These are phyloP conservation scores for Abrus pulchellus DNA, from an alignment of 306 rosid genomes.

Conservation along the genomic window DNA sequence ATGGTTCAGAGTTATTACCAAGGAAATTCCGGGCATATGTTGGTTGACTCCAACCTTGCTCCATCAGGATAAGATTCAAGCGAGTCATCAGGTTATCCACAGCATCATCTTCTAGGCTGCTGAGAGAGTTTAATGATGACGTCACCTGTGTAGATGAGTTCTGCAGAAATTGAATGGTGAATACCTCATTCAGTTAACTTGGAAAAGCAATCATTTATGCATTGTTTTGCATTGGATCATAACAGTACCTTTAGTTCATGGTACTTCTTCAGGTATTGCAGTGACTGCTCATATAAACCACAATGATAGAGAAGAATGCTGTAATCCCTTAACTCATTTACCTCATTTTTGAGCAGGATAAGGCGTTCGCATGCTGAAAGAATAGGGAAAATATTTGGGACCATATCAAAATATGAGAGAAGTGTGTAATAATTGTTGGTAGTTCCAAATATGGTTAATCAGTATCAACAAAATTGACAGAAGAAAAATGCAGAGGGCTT, in stretches of 20 bases:
- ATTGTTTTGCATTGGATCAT: background rate
- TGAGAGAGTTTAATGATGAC: slow-evolving; percentile 48
- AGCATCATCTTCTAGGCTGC: slow-evolving; percentile 70
- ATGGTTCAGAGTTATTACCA: slow-evolving; percentile 79
- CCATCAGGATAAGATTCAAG: slow-evolving; percentile 73
- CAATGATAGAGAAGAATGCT: slow-evolving; percentile 94
- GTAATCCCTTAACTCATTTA: slow-evolving; percentile 86
- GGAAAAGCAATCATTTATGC: slow-evolving; percentile 13
- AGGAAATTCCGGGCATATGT: slow-evolving; percentile 66
- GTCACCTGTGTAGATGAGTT: slow-evolving; percentile 46
- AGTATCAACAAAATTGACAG: background rate
- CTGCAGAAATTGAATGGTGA: slow-evolving; percentile 53
- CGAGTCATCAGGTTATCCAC: slow-evolving; percentile 74
- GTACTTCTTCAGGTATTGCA: slow-evolving; percentile 66
- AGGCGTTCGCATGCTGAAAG: slow-evolving; percentile 93
- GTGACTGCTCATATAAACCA: slow-evolving; percentile 77
- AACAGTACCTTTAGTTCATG: slow-evolving; percentile 64
- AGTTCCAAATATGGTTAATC: background rate
- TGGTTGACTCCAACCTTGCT: slow-evolving; percentile 81
- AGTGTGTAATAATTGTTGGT: background rate
- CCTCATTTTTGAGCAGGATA: slow-evolving; percentile 70
- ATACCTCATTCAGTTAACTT: slow-evolving; percentile 18
- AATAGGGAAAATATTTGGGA: slow-evolving; percentile 32
- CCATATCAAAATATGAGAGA: slow-evolving; percentile 18
- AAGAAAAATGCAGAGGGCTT: background rate